Evolutionary conservation across 78 protist genomes (phyloP), one percentile per base, ranked within the genome.

Genomic region (Dictyostelium capitatum): DNA sequence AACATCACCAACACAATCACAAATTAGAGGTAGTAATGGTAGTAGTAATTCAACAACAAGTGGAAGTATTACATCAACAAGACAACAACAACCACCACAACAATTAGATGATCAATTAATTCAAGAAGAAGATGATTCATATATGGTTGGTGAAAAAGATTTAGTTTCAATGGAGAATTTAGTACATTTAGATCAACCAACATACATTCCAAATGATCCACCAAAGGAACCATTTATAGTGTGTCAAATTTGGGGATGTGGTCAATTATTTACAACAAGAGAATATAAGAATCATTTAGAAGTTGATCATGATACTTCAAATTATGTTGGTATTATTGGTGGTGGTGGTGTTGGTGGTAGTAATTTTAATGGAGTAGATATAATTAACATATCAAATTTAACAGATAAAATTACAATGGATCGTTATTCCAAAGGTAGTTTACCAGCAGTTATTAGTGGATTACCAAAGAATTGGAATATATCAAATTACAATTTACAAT

Each of bases 381-480:
- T 75, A 3, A 30, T 85, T 1, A 9, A 25, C 11, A 28, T 46
- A 0, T 23, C 46, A 9, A 78, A 85, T 19, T n/a, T 56, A 4
- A 74, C 92, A 3, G 92, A 85, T 48, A 12, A 30, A 75, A 30
- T 32, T 1, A 6, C 69, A 43, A 15, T 85, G 48, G 69, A 73
- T 25, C 48, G 83, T 14, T 56, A 74, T 12, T 73, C 92, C 1
- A 23, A 75, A 3, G 73, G 82, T 32, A 72, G 81, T 41, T 23
- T 43, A 12, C 92, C 92, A 8, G 14, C 62, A 2, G 23, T 85
- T 5, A 56, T 75, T 17, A 47, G n/a, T 46, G 92, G 92, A 47
- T 8, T 85, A 25, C 92, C 92, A 47, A 53, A 74, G 62, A 53
- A 64, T 6, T 85, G 92, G 92, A 57, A 75, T n/a, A 41, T 47